Percentiles rank a stretch among this genome's conserved stretches.
phyloP scores from a whole-genome alignment of 177 flowering plant species.

The Vitis hybrid region DNA sequence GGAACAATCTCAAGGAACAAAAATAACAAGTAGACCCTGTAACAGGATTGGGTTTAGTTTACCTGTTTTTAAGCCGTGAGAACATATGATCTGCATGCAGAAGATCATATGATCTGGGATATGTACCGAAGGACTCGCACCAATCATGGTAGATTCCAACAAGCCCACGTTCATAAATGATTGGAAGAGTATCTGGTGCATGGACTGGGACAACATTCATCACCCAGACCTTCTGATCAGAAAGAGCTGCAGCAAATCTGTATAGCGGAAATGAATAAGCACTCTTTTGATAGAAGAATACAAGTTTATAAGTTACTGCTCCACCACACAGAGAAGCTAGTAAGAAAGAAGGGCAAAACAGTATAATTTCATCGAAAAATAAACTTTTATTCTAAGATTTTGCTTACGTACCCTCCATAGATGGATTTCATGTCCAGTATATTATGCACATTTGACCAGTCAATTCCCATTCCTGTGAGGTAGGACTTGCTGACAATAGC shows the following conservation, averaged over 20 bases:
- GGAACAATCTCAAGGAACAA: not conserved
- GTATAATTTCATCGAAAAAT: not conserved
- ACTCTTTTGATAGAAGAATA: not conserved
- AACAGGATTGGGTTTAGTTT: constrained; percentile 3
- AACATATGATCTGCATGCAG: constrained; percentile 96
- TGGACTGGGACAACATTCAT: constrained; percentile 91
- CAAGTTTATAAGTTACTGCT: not conserved
- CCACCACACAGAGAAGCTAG: not conserved
- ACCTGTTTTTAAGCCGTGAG: constrained; percentile 93
- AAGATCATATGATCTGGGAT: constrained; percentile 94
- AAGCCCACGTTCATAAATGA: constrained; percentile 91
- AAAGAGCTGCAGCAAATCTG: constrained; percentile 94
- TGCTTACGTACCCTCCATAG: constrained; percentile 78
- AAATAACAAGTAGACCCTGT: not conserved
- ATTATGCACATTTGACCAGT: constrained; percentile 82
- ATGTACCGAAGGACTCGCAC: constrained; percentile 93
- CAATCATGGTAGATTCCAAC: constrained; percentile 92
- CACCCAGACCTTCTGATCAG: constrained; percentile 81
- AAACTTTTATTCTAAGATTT: not conserved
- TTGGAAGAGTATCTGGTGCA: constrained; percentile 85
- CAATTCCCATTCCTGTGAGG: constrained; percentile 80
- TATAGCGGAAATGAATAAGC: constrained; percentile 5
- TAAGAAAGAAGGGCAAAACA: not conserved
- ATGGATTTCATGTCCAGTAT: constrained; percentile 97
- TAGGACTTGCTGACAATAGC: constrained; percentile 77